A percentile compares a stretch with the other conserved stretches of the same genome.
phyloP scores from a whole-genome alignment of 148 eudicot genomes.

The Camellia japonica region DNA sequence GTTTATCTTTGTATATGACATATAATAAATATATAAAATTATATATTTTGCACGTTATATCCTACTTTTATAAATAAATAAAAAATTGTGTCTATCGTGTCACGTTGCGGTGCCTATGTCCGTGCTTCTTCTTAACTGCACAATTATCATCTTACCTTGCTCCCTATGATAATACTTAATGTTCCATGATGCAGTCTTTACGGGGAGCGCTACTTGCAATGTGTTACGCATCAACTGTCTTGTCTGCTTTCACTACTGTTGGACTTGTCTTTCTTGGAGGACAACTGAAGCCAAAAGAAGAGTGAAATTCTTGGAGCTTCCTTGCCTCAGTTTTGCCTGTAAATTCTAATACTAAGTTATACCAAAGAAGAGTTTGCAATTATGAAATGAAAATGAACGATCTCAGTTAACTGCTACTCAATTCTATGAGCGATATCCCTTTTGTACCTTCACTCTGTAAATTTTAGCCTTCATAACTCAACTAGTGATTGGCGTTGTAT shows the following conservation, averaged over 20 bases:
- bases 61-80: no score
- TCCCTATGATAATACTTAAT: not conserved
- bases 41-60: no score
- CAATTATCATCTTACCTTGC: not conserved
- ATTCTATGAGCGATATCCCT: no score
- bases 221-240: slow-evolving; percentile 57
- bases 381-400: not conserved
- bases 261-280: slow-evolving; percentile 69
- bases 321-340: slow-evolving; percentile 22
- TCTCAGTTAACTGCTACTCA: no score
- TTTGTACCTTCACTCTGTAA: no score
- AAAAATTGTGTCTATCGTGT: no score
- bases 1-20: no score
- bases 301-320: slow-evolving; percentile 35
- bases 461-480: no score
- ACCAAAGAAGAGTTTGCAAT: not conserved
- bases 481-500: no score
- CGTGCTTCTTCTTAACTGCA: no score
- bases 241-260: slow-evolving; percentile 61
- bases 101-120: no score
- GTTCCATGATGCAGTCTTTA: slow-evolving; percentile 60
- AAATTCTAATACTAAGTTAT: not conserved
- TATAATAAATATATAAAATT: no score
- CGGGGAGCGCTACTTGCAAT: slow-evolving; percentile 60
- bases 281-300: slow-evolving; percentile 57